Evolutionary conservation across 352 stramenopile genomes (phyloP), one percentile per base, ranked within the genome.

Genomic region (Globisporangium middletonii): DNA sequence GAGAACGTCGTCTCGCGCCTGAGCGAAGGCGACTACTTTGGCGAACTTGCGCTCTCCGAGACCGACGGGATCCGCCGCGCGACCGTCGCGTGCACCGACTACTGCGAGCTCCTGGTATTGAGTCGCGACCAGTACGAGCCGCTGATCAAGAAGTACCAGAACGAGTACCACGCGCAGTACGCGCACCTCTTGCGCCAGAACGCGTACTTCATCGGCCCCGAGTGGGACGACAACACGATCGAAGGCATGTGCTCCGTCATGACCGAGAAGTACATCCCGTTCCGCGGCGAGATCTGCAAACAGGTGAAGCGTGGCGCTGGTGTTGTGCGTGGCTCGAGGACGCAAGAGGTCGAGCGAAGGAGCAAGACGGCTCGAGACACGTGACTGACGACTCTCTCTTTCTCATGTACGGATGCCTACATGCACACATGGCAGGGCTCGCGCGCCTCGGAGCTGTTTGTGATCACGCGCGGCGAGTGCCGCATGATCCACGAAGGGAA

Each of bases 191-290:
- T 93, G 27, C 72, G 75, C 33, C 81, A 86, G 63, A 93, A 93
- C 42, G 58, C 75, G 1, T 89, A 89, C 52, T 93, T 93, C 50
- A 78, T 78, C 30, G 83, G 83, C 1, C 69, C 77, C 9, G 83
- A 89, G 27, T 93, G 83, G 83, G 80, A 93, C 60, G 74, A 81
- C 58, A 84, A 83, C 41, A 93, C 81, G 38, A 89, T 93, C 48
- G 77, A 91, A 60, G 79, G 77, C 33, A 92, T 93, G 81, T 93
- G 83, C 47, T 86, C 79, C 0, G 83, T 93, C 38, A 93, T 93
- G 83, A 79, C 73, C 1, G 83, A 93, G 51, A 93, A 93, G 54
- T 86, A 88, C 50, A 75, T 92, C 46, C 66, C 83, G 1, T 91
- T 78, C 47, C 68, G 63, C 37, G 71, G 73, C 16, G 81, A 90